Evolutionary conservation across 176 grass and related monocot genomes (phyloP), one percentile per base, ranked within the genome.

Genomic region (Puccinellia tenuiflora): DNA sequence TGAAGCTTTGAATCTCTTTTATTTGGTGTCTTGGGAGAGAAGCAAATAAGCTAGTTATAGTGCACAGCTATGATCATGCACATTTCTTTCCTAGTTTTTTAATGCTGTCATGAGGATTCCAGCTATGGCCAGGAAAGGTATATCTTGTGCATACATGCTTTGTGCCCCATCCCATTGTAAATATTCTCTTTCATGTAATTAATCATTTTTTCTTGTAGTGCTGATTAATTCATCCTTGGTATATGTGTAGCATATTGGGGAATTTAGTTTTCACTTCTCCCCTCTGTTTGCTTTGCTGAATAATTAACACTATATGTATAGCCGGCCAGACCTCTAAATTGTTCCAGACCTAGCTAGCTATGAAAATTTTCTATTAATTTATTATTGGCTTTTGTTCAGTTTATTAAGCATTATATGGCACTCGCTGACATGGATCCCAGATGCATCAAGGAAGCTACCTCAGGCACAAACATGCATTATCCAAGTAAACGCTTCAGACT

Each of bases 61-160:
- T 74, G 26, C 71, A 13, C 2, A 67, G 18, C 64, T 38, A 74
- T 74, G 45, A 18, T 50, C 4, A 74, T 18, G 28, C 14, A 29
- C 28, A 74, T 20, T 74, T 74, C 71, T 9, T 74, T 74, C 26
- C 26, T 51, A 21, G 45, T 74, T 51, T 33, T 20, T 31, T 33
- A 51, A 10, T 31, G 21, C 71, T 74, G 71, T 11, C 70, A 18
- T 47, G 45, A 48, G 69, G 69, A 48, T 73, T 73, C 69, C 42
- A 50, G 68, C n/a, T 71, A 45, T n/a, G 70, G 70, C 0, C 59
- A 83, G 84, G 84, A 26, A 83, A 90, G 88, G 79, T 75, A 90
- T 83, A 83, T 38, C 79, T 90, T 83, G 73, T 73, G 26, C 65
- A 60, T 70, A 71, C 34, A 74, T 74, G 26, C 1, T 74, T 74